Evolutionary conservation across 441 rosid species (phyloP).

Genomic region (Manihot esculenta): DNA sequence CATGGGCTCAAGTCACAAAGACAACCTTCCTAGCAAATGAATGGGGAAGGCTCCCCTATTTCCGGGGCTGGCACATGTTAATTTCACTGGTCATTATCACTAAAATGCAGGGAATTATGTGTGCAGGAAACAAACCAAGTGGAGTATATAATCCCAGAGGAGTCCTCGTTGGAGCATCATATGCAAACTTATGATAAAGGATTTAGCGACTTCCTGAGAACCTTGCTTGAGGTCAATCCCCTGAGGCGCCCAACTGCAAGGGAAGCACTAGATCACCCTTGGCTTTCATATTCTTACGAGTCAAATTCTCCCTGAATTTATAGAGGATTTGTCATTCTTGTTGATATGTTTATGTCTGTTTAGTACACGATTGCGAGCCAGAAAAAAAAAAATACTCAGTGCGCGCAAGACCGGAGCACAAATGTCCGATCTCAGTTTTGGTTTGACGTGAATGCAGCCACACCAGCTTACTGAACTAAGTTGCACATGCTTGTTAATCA

Average conservation of each 20-base stretch:
- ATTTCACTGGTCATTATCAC: not conserved
- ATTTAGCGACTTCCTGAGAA: slow-evolving; percentile 60
- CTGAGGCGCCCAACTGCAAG: slow-evolving; percentile 67
- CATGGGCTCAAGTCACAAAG: too few relatives aligned
- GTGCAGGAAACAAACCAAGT: slow-evolving; percentile 68
- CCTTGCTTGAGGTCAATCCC: slow-evolving; percentile 78
- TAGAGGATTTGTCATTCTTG: slow-evolving; percentile 1
- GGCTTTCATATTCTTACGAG: slow-evolving; percentile 56
- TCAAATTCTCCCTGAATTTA: slow-evolving; percentile 18
- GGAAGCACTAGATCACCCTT: slow-evolving; percentile 78
- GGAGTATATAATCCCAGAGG: slow-evolving; percentile 74
- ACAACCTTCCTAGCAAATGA: too few relatives aligned
- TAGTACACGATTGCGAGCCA: not conserved
- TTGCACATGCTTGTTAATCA: slow-evolving; percentile 16
- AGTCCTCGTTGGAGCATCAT: slow-evolving; percentile 61
- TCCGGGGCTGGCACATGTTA: too few relatives aligned
- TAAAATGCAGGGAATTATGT: not conserved
- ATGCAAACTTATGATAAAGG: slow-evolving; percentile 51
- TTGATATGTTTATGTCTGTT: not conserved
- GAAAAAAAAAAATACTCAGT: not conserved
- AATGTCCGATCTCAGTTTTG: slow-evolving; percentile 31
- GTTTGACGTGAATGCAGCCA: slow-evolving; percentile 18
- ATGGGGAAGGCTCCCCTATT: too few relatives aligned
- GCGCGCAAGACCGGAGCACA: slow-evolving; percentile 1
- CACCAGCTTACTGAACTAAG: not conserved